Conservation (phyloP, 2,329 filamentous ascomycete genomes). For the Lithohypha guttulata region DNA sequence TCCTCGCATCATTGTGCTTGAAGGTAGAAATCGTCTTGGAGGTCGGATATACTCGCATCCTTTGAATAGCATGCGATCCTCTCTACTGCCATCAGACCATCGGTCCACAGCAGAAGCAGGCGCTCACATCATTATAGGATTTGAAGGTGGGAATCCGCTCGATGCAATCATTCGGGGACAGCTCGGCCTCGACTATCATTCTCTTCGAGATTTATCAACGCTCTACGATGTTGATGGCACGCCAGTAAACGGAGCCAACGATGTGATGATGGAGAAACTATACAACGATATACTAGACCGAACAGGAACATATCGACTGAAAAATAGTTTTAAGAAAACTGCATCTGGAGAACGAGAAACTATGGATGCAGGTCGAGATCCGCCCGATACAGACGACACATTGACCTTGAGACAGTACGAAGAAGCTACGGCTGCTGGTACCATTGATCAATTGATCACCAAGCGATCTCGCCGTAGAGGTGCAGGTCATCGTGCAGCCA, state of each 20-base stretch:
- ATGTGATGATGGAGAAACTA: slow-evolving; percentile 76
- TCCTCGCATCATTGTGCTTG: slow-evolving; percentile 68
- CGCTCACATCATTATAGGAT: slow-evolving; percentile 95
- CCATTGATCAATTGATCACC: slow-evolving; percentile 32
- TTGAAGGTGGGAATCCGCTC: slow-evolving; percentile 87
- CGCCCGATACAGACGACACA: slow-evolving; percentile 57
- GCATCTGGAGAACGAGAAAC: slow-evolving; percentile 74
- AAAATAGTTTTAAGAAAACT: slow-evolving; percentile 55
- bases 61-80: slow-evolving; percentile 47
- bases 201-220: slow-evolving; percentile 67
- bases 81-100: slow-evolving; percentile 42
- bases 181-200: slow-evolving; percentile 74
- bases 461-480: slow-evolving; percentile 34
- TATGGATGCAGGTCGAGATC: slow-evolving; percentile 74
- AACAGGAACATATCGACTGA: slow-evolving; percentile 81
- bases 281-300: slow-evolving; percentile 93
- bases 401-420: slow-evolving; percentile 65
- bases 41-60: slow-evolving; percentile 86
- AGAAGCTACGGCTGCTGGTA: slow-evolving; percentile 53
- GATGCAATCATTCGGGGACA: slow-evolving; percentile 87
- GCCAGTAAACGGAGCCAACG: slow-evolving; percentile 64
- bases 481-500: slow-evolving; percentile 38
- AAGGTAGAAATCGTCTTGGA: slow-evolving; percentile 77
- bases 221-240: slow-evolving; percentile 62
- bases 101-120: slow-evolving; percentile 87